Evolutionary conservation across 805 yeast species (phyloP), one percentile per base, ranked within the genome.

Genomic region (Hanseniaspora lachancei): DNA sequence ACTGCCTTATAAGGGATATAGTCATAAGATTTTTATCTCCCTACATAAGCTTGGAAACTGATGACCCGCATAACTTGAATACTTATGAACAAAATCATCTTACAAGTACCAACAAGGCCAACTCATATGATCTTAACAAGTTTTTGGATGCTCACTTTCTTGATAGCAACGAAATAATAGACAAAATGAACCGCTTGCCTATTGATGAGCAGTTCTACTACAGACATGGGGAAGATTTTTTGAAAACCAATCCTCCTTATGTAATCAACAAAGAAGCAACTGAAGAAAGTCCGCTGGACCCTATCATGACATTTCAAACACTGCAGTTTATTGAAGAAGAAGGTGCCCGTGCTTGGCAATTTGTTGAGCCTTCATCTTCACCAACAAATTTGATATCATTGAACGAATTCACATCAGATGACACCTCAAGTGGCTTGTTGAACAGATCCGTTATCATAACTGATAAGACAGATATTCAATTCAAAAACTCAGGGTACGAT

Each of bases 261-360:
- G 66, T 79, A 0, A 58, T 62, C 55, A 77, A 66, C 44, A 63
- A 6, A 2, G 57, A 64, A 1, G 58, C 16, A n/a, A 67, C 66
- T 6, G 58, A 64, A 3, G 60, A 68, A 1, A 44, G 52, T 12
- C 42, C 51, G 23, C 60, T 62, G 9, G 71, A 69, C 59, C 71
- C 72, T 0, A 63, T 69, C 12, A 62, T 69, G 24, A 67, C 66
- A 50, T 70, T 65, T 21, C 65, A 68, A 55, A 64, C 71, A 2
- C 59, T 62, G 54, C 66, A 63, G 46, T 69, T 84, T 21, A 86
- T 87, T 29, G 95, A 88, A 61, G 95, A 88, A 60, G 89, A 87
- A 65, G 96, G 95, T 2, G 83, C 89, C 0, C 70, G 76, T 16
- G 97, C 97, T 1, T 89, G 95, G 86, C 95, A 89, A 62, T 91